Evolutionary conservation across 352 stramenopile species (phyloP).

Genomic region (Elongisporangium prolatum): DNA sequence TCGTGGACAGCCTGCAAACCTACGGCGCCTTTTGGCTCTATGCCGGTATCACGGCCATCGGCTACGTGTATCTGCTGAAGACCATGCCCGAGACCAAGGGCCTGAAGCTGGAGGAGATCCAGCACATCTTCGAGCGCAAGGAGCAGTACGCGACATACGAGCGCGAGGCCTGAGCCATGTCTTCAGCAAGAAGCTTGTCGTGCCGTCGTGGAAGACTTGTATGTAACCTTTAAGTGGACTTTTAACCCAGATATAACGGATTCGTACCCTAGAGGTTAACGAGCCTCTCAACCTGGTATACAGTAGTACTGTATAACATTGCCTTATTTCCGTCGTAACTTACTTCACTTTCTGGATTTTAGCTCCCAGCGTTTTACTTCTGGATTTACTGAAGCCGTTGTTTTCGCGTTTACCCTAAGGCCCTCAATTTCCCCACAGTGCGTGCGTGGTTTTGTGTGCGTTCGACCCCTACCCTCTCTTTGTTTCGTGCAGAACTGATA

Average conservation of each 20-base stretch:
- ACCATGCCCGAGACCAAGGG: constrained; percentile 92
- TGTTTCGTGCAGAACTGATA: neutral
- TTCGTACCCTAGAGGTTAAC: neutral
- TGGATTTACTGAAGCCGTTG: too few species aligned
- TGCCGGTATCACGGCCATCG: constrained; percentile 61
- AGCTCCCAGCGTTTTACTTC: neutral
- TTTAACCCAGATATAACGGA: neutral
- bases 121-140: constrained; percentile 73
- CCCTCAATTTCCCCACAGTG: neutral
- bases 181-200: neutral
- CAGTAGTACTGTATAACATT: too few species aligned
- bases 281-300: too few species aligned
- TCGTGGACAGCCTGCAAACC: constrained; percentile 54
- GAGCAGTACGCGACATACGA: constrained; percentile 23
- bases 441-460: neutral
- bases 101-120: constrained; percentile 90
- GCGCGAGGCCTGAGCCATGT: neutral
- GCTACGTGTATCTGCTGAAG: constrained; percentile 72
- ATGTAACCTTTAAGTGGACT: neutral
- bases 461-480: neutral
- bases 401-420: neutral
- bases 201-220: neutral
- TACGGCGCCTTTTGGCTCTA: constrained; percentile 92
- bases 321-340: too few species aligned
- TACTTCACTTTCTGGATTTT: too few species aligned